These are phyloP conservation scores for Aspergillus flavus DNA, from an alignment of 2,329 filamentous ascomycete species.

Conservation along the genomic window DNA sequence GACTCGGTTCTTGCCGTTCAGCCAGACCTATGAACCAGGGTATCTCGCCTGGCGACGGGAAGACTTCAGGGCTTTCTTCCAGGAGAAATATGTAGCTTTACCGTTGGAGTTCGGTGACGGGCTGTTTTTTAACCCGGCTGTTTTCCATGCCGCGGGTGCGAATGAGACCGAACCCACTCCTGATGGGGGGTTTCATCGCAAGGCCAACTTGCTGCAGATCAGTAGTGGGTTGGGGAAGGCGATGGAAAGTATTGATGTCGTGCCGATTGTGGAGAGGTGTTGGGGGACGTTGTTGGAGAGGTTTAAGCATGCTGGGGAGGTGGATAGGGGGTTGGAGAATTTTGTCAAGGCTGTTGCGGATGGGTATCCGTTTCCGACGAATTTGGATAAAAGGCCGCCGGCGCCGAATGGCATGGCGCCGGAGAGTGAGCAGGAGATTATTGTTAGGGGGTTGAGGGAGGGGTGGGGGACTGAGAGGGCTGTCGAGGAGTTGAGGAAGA, in stretches of 20 bases:
- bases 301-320: constrained; percentile 37
- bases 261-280: constrained; percentile 55
- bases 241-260: constrained; percentile 63
- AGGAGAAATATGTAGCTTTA: constrained; percentile 55
- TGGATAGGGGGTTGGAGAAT: constrained; percentile 48
- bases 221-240: constrained; percentile 65
- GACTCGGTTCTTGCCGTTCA: constrained; percentile 63
- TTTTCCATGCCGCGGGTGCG: constrained; percentile 65
- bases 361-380: constrained; percentile 65
- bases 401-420: constrained; percentile 62
- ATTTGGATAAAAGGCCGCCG: constrained; percentile 60
- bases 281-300: constrained; percentile 58
- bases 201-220: constrained; percentile 65
- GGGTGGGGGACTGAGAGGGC: constrained; percentile 45
- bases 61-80: constrained; percentile 59
- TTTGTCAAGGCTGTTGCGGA: constrained; percentile 57
- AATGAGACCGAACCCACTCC: constrained; percentile 45
- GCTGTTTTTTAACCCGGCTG: constrained; percentile 65
- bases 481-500: constrained; percentile 44
- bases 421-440: constrained; percentile 59
- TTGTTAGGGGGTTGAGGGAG: constrained; percentile 49
- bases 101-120: constrained; percentile 61
- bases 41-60: constrained; percentile 60
- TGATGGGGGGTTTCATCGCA: constrained; percentile 49
- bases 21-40: constrained; percentile 59